Evolutionary conservation across 1,284 basidiomycete genomes (phyloP), one percentile per base, ranked within the genome.

Genomic region (Austroboletus novae-zelandiae): DNA sequence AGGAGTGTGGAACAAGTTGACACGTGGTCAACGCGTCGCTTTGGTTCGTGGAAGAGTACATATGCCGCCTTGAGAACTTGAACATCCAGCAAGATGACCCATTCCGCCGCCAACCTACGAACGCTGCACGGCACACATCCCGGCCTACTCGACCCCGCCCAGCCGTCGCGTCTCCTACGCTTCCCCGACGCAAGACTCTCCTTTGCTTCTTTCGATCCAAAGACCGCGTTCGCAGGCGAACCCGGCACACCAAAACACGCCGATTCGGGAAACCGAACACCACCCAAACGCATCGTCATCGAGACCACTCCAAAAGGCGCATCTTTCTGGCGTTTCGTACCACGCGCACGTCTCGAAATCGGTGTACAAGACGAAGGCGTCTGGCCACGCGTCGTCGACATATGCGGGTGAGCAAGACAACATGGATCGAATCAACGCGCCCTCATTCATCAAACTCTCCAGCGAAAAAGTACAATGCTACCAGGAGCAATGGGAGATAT

Each of bases 401-500:
- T 89, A 50, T 86, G 82, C 62, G 84, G 86, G 88, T 89, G 60
- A 70, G 83, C 43, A 40, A 18, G 41, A 13, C 41, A 47, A 44
- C 15, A 51, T 27, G 39, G 40, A 30, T 45, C 25, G 34, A 15
- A 47, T 39, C 42, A 25, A 46, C 50, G 32, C 40, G 45, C 45
- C 48, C 57, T 47, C 51, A 56, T 42, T 50, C 0, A 44, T 54
- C 43, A 23, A 55, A 54, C 40, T 43, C 27, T 25, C 18, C 57
- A 86, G 83, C 4, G 69, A 79, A 68, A 64, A 70, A 8, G 67
- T 77, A 40, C 62, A 77, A 51, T 77, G 77, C 58, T 78, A 78
- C 29, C 82, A 85, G 61, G 86, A 89, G 36, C 86, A 89, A 64
- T 90, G 88, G 88, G 88, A 90, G 53, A 81, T 89, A 34, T 84